These are phyloP conservation scores for Asterophora parasitica DNA, from an alignment of 768 basidiomycete genomes.

Conservation along the genomic window DNA sequence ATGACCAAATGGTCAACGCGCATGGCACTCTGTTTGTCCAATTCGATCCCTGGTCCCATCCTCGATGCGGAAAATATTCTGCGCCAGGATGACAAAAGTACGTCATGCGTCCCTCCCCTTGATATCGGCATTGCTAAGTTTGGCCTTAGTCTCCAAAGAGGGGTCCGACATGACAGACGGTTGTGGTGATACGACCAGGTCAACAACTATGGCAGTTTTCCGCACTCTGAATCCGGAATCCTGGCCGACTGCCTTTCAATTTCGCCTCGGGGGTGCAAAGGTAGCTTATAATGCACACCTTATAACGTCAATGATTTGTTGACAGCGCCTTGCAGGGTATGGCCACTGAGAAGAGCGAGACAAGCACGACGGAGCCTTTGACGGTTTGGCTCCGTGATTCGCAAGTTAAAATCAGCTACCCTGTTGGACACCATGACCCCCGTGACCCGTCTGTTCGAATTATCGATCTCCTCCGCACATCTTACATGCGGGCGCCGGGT, in stretches of 20 bases:
- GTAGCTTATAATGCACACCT: slow-evolving; percentile 19
- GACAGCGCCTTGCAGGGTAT: slow-evolving; percentile 29
- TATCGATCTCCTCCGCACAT: slow-evolving; percentile 49
- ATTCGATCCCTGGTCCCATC: slow-evolving; percentile 51
- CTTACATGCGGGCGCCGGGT: slow-evolving; percentile 41
- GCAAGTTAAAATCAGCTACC: slow-evolving; percentile 44
- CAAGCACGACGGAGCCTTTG: slow-evolving; percentile 14
- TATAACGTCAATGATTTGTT: background rate
- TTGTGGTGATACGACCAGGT: slow-evolving; percentile 41
- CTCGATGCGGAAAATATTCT: slow-evolving; percentile 34
- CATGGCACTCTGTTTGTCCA: slow-evolving; percentile 57
- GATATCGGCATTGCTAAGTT: background rate
- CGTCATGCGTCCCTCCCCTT: slow-evolving; percentile 10
- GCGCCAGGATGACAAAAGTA: slow-evolving; percentile 45
- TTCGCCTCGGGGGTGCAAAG: slow-evolving; percentile 44
- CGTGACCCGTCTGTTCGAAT: slow-evolving; percentile 40
- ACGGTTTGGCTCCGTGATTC: slow-evolving; percentile 34
- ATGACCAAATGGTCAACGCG: slow-evolving; percentile 66
- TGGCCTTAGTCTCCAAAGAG: slow-evolving; percentile 22
- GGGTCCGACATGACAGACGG: slow-evolving; percentile 54
- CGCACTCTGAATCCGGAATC: slow-evolving; percentile 30
- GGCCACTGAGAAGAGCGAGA: slow-evolving; percentile 11
- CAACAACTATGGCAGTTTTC: slow-evolving; percentile 29
- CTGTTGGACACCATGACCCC: slow-evolving; percentile 11
- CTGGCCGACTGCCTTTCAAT: slow-evolving; percentile 46